These are phyloP conservation scores for Fragosphaeria purpurea DNA, from an alignment of 2,329 filamentous ascomycete genomes.

Conservation along the genomic window DNA sequence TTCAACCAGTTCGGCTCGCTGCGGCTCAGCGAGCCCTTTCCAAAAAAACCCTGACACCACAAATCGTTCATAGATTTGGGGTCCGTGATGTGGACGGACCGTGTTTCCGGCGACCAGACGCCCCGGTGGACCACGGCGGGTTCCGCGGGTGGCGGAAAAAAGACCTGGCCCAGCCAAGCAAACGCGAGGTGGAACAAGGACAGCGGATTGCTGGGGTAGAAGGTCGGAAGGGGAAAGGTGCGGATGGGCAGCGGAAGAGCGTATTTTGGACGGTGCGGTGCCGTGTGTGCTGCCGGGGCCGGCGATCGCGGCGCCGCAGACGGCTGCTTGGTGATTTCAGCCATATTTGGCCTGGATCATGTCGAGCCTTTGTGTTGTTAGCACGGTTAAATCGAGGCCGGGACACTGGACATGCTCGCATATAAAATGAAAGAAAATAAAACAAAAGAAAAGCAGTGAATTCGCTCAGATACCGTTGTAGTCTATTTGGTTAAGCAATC, in stretches of 20 bases:
- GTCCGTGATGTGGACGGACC: slow-evolving; percentile 77
- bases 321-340: slow-evolving; percentile 16
- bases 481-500: slow-evolving; percentile 64
- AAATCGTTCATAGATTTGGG: slow-evolving; percentile 64
- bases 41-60: slow-evolving; percentile 97
- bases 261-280: slow-evolving; percentile 43
- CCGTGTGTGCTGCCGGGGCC: slow-evolving; percentile 11
- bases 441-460: slow-evolving; percentile 1
- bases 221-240: slow-evolving; percentile 72
- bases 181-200: slow-evolving; percentile 74
- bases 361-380: slow-evolving; percentile 9
- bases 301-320: neutral
- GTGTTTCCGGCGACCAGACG: slow-evolving; percentile 71
- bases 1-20: slow-evolving; percentile 93
- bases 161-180: slow-evolving; percentile 63
- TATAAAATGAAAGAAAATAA: neutral
- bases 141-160: slow-evolving; percentile 57
- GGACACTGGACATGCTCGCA: no score
- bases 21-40: slow-evolving; percentile 83
- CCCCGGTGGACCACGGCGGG: slow-evolving; percentile 57
- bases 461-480: slow-evolving; percentile 95
- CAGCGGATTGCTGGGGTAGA: slow-evolving; percentile 87
- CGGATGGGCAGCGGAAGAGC: slow-evolving; percentile 69
- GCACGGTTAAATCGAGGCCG: neutral
- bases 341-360: slow-evolving; percentile 21